These are phyloP conservation scores for Tinospora cordifolia DNA, from an alignment of 164 flowering plant species.

Conservation along the genomic window DNA sequence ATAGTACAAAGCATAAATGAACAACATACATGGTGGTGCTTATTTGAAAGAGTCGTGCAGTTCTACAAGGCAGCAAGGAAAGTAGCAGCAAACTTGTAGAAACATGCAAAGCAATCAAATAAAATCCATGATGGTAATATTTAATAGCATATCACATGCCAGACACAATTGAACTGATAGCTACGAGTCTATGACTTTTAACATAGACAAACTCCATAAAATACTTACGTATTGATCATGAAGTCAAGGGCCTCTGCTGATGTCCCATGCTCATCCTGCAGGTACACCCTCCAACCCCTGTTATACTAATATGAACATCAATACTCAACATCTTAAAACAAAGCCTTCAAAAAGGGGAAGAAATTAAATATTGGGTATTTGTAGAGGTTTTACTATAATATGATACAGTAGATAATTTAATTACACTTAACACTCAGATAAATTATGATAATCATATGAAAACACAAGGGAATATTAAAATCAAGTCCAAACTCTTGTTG, in stretches of 20 bases:
- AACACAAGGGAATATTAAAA: no score
- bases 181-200: not conserved
- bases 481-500: no score
- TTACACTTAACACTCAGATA: not conserved
- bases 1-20: no score
- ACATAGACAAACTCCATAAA: not conserved
- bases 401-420: not conserved
- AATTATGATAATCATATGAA: no score
- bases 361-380: not conserved
- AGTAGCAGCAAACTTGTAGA: not conserved
- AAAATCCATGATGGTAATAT: not conserved
- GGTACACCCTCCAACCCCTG: slow-evolving; percentile 89
- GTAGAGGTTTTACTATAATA: not conserved
- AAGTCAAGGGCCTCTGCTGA: slow-evolving; percentile 46
- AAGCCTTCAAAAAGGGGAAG: not conserved
- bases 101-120: not conserved
- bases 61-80: not conserved
- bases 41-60: not conserved
- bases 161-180: not conserved
- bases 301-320: slow-evolving; percentile 8
- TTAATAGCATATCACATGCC: not conserved
- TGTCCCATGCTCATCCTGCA: slow-evolving; percentile 84
- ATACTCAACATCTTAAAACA: slow-evolving; percentile 6
- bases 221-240: slow-evolving; percentile 54
- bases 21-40: not conserved